Base-by-base conservation (phyloP, 306 rosid species). In the Acacia confusa region DNA sequence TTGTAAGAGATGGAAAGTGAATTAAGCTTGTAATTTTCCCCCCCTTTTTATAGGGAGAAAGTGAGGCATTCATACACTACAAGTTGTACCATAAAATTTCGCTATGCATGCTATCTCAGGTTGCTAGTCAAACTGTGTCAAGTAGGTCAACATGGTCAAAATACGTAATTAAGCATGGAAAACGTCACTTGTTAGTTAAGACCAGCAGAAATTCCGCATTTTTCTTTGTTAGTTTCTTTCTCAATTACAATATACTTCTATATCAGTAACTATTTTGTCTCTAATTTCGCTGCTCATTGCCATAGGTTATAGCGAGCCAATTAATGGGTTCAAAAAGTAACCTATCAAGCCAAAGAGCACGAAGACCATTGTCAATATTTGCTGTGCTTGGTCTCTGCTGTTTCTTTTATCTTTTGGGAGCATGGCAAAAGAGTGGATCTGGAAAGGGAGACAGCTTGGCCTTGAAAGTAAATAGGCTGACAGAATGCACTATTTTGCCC, bases 361-460 rank as follows among this genome's bases (percentile, higher is more conserved):
- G 95, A 74, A 79, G 97, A 82, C 91, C 97, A 0, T 44, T 96
- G 67, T 87, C 98, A 14, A 84, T 96, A 85, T 91, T 96, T 79
- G 89, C 83, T 71, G 91, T 96, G 82, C 88, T 96, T 80, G 92
- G 85, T 74, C 84, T 96, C 15, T 93, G 99, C 85, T 89, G 94
- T 79, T 89, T 91, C 88, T 96, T 91, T 84, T 96, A 96, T 87
- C 95, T 96, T 83, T 85, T 96, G 89, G 99, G 99, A 81, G 91
- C 97, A 86, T 96, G 98, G 99, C 95, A 93, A 79, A 92, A 86
- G 88, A 91, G 94, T 75, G 97, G 99, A 5, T 89, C 87, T 48
- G 98, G 99, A 61, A 93, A 93, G 82, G 92, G 91, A 53, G 99
- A 95, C 73, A 84, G 79, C 71, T 88, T 95, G 86, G 87, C 94